Evolutionary conservation across 768 basidiomycete genomes (phyloP).

Genomic region (Sarcodon sp.): DNA sequence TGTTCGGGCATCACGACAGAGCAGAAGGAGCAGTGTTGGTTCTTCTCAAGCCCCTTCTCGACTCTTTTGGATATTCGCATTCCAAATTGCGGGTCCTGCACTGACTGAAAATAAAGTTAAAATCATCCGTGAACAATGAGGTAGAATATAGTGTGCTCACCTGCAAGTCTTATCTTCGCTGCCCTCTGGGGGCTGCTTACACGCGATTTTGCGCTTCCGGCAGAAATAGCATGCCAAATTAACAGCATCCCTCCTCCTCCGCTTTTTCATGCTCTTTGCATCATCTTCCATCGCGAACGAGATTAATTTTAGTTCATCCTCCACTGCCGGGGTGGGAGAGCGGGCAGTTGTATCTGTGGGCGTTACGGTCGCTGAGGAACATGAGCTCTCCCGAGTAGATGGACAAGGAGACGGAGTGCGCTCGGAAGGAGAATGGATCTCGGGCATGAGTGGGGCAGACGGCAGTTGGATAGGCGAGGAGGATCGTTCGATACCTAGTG

Average conservation of each 20-base stretch:
- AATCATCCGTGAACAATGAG: not conserved
- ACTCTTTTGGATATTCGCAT: slow-evolving; percentile 63
- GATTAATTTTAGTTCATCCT: too few relatives aligned
- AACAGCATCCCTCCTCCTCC: slow-evolving; percentile 11
- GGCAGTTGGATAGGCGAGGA: too few relatives aligned
- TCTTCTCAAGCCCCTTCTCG: slow-evolving; percentile 34
- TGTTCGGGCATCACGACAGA: too few relatives aligned
- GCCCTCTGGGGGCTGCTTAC: slow-evolving; percentile 17
- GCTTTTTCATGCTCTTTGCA: not conserved
- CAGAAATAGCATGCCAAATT: slow-evolving; percentile 27
- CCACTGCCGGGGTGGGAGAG: too few relatives aligned
- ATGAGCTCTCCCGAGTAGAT: too few relatives aligned
- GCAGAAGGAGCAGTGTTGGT: too few relatives aligned
- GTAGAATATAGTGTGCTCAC: slow-evolving; percentile 12
- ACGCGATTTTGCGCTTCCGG: slow-evolving; percentile 26
- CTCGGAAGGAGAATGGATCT: too few relatives aligned
- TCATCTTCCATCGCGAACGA: not conserved
- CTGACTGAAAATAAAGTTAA: slow-evolving; percentile 33
- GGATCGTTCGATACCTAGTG: too few relatives aligned
- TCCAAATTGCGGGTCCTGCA: slow-evolving; percentile 56
- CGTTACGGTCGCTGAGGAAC: too few relatives aligned
- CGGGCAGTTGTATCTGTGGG: too few relatives aligned
- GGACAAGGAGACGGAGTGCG: too few relatives aligned
- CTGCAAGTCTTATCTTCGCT: slow-evolving; percentile 20
- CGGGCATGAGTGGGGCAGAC: too few relatives aligned